phyloP scores from a whole-genome alignment of 1,139 yeast species.

The Wickerhamomyces sp. region DNA sequence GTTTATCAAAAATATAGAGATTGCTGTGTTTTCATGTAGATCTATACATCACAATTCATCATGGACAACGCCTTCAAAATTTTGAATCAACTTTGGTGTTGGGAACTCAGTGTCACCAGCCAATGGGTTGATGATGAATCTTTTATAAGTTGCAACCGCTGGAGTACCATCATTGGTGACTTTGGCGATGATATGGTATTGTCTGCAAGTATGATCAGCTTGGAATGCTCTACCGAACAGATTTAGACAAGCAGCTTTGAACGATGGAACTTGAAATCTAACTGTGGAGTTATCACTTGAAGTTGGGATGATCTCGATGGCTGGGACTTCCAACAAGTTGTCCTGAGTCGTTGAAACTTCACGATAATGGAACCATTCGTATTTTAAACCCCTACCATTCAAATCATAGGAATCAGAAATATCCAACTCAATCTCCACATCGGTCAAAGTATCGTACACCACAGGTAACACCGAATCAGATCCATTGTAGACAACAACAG shows the following conservation, averaged over 20 bases:
- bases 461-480: conserved; percentile 12
- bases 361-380: conserved; percentile 23
- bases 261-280: conserved; percentile 16
- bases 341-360: conserved; percentile 21
- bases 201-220: conserved; percentile 7
- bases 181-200: conserved; percentile 13
- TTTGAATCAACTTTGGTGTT: too few species aligned
- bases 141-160: conserved; percentile 4
- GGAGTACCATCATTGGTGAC: conserved; percentile 9
- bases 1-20: too few species aligned
- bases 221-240: conserved; percentile 8
- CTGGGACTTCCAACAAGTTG: conserved; percentile 16
- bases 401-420: conserved; percentile 24
- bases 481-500: conserved; percentile 20
- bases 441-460: conserved; percentile 10
- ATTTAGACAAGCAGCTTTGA: conserved; percentile 15
- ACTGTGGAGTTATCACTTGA: conserved; percentile 20
- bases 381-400: conserved; percentile 15
- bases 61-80: too few species aligned
- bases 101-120: too few species aligned
- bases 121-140: conserved; percentile 5
- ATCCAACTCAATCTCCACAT: conserved; percentile 16
- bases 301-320: conserved; percentile 12
- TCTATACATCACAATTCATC: conserved; percentile 6
- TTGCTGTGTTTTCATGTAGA: background rate